phyloP scores from a whole-genome alignment of 345 rosid genomes.

The Syzygium aqueum region DNA sequence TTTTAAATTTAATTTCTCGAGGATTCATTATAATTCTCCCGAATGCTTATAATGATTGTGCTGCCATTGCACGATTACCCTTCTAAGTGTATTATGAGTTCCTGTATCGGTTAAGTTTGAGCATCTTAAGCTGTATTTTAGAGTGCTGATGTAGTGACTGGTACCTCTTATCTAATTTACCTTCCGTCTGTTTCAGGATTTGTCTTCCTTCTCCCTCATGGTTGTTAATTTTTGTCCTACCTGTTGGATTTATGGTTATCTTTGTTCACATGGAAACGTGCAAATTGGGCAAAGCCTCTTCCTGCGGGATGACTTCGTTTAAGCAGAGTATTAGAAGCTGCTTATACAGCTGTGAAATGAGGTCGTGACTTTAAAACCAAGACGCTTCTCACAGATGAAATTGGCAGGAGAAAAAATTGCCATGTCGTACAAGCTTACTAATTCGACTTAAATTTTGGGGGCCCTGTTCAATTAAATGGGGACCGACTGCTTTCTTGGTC shows the following conservation, averaged over 20 bases:
- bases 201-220: background rate
- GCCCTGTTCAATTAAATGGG: background rate
- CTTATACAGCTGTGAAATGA: background rate
- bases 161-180: background rate
- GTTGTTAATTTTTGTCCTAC: background rate
- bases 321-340: background rate
- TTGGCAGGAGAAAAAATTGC: background rate
- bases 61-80: background rate
- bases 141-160: background rate
- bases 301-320: background rate
- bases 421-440: background rate
- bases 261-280: background rate
- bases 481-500: background rate
- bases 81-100: background rate
- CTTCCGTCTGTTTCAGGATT: background rate
- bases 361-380: background rate
- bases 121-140: background rate
- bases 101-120: background rate
- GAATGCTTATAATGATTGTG: slow-evolving; percentile 1
- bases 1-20: background rate
- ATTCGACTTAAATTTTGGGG: background rate
- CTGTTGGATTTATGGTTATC: background rate
- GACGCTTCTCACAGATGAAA: background rate
- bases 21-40: background rate
- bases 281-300: background rate